phyloP scores from a whole-genome alignment of 2,329 filamentous ascomycete species.

The Aspergillus nomiae region DNA sequence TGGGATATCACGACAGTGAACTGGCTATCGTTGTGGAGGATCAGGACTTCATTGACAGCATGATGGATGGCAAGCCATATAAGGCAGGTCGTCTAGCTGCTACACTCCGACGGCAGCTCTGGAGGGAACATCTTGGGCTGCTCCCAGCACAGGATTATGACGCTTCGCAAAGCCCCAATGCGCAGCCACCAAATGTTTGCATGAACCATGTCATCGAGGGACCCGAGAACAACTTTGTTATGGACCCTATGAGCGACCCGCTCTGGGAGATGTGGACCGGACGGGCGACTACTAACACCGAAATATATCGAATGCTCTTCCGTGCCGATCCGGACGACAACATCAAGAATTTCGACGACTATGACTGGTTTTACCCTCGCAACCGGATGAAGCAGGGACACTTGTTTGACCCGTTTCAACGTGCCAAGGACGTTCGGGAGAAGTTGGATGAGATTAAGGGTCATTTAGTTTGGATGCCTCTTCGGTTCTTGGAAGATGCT shows the following conservation, averaged over 20 bases:
- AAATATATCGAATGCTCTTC: constrained; percentile 79
- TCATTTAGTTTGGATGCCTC: constrained; percentile 93
- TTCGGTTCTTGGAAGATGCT: constrained; percentile 80
- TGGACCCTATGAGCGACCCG: constrained; percentile 69
- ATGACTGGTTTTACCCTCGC: constrained; percentile 71
- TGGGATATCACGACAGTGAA: constrained; percentile 82
- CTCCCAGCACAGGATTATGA: constrained; percentile 71
- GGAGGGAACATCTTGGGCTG: constrained; percentile 88
- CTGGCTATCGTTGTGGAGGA: constrained; percentile 90
- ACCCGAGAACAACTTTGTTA: constrained; percentile 67
- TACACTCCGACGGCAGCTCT: constrained; percentile 80
- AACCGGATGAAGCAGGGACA: constrained; percentile 75
- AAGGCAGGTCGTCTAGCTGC: constrained; percentile 74
- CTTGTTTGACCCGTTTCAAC: constrained; percentile 77
- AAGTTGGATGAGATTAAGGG: constrained; percentile 81
- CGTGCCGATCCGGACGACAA: constrained; percentile 87
- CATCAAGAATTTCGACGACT: constrained; percentile 87
- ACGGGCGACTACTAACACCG: constrained; percentile 76
- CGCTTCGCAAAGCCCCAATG: constrained; percentile 70
- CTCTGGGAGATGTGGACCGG: constrained; percentile 73
- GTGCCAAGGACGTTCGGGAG: constrained; percentile 68
- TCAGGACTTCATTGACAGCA: constrained; percentile 66
- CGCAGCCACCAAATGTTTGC: constrained; percentile 69
- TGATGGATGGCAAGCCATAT: constrained; percentile 73
- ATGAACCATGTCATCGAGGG: constrained; percentile 76